Percentiles rank a stretch among this genome's conserved stretches.
phyloP scores from a whole-genome alignment of 2,329 filamentous ascomycete genomes.

The Trichoderma sp. region DNA sequence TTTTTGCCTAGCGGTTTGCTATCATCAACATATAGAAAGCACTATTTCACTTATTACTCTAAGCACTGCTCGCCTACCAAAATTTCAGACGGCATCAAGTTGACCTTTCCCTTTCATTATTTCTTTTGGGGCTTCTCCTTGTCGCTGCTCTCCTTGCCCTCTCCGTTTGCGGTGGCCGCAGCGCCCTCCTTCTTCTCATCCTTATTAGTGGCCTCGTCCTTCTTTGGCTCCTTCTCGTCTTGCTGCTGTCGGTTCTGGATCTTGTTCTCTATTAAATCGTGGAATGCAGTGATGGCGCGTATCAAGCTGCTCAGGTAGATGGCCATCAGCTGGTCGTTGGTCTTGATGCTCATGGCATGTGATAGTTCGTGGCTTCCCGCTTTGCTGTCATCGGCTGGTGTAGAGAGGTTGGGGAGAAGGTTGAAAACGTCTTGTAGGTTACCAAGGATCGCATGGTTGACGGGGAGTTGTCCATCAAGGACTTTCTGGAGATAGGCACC shows the following conservation, averaged over 20 bases:
- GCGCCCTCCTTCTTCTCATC: slow-evolving; percentile 56
- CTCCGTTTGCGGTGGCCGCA: slow-evolving; percentile 39
- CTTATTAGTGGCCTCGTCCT: slow-evolving; percentile 62
- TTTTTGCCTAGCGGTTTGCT: not conserved
- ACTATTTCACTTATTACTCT: not conserved
- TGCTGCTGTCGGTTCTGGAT: slow-evolving; percentile 97
- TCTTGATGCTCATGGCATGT: slow-evolving; percentile 98
- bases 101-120: slow-evolving; percentile 21
- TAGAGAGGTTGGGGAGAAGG: slow-evolving; percentile 90
- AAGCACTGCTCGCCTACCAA: not conserved
- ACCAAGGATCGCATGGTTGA: slow-evolving; percentile 95
- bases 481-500: slow-evolving; percentile 95
- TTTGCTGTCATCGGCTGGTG: slow-evolving; percentile 67
- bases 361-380: slow-evolving; percentile 77
- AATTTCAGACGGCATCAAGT: not conserved
- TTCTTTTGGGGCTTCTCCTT: slow-evolving; percentile 59
- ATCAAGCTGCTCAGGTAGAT: slow-evolving; percentile 98
- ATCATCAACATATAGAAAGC: slow-evolving; percentile 16
- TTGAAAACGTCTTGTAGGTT: slow-evolving; percentile 99
- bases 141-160: slow-evolving; percentile 49
- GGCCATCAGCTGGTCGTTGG: slow-evolving; percentile 97
- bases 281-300: slow-evolving; percentile 96
- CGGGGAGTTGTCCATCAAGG: slow-evolving; percentile 83
- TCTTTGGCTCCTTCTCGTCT: slow-evolving; percentile 90
- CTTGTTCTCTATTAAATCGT: slow-evolving; percentile 99